Evolutionary conservation across 805 yeast species (phyloP).

Genomic region (Sugiyamaella marilandica): DNA sequence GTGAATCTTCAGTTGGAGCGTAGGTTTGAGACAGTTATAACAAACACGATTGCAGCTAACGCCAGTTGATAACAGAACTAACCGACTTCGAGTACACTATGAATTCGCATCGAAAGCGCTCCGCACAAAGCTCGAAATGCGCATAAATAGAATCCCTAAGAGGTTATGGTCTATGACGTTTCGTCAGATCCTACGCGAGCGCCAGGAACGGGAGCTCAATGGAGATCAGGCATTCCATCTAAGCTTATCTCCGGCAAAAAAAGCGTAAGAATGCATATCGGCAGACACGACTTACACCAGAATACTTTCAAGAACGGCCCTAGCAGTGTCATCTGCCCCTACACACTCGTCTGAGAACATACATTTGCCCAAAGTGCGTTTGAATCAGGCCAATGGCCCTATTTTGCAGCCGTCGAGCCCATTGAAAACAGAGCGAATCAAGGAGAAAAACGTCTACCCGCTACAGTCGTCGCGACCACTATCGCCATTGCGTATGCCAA

Average conservation of each 20-base stretch:
- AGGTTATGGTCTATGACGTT: conserved; percentile 43
- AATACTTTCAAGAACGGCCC: neutral
- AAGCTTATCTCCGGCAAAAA: conserved; percentile 7
- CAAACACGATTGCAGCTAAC: conserved; percentile 12
- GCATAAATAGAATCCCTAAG: conserved; percentile 45
- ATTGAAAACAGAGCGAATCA: neutral
- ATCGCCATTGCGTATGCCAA: neutral
- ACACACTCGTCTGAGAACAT: neutral
- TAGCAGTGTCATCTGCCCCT: neutral
- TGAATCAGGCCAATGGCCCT: neutral
- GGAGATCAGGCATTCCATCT: conserved; percentile 8
- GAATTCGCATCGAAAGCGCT: conserved; percentile 27
- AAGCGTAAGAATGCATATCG: conserved; percentile 1
- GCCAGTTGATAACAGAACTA: conserved; percentile 30
- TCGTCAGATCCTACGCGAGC: conserved; percentile 27
- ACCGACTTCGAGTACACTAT: conserved; percentile 29
- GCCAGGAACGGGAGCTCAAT: conserved; percentile 9
- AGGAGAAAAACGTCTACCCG: neutral
- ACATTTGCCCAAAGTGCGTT: neutral
- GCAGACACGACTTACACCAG: neutral
- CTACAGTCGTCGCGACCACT: neutral
- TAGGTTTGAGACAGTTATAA: conserved; percentile 11
- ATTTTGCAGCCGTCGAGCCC: neutral
- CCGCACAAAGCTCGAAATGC: conserved; percentile 38
- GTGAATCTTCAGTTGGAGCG: conserved; percentile 21